Evolutionary conservation across 768 basidiomycete species (phyloP), one percentile per base, ranked within the genome.

Genomic region (Tulasnella sp.): DNA sequence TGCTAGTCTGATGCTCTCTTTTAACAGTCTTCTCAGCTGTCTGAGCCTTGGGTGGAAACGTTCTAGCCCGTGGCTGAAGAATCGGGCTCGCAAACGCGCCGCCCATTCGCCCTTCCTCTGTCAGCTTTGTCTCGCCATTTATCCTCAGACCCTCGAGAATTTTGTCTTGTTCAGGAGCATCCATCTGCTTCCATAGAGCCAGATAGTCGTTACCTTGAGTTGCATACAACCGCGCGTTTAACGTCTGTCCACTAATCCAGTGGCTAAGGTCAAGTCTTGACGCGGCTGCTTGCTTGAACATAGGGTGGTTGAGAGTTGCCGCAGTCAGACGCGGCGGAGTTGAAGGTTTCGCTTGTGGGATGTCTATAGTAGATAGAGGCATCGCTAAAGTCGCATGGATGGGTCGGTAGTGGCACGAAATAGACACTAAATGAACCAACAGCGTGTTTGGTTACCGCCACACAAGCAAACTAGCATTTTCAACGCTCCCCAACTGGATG

Each of bases 61-160:
- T 34, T 64, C 63, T 44, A 65, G 49, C 67, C 27, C 82, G 76
- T 31, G 82, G 73, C 62, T 75, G 78, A 38, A 83, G 71, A 30
- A 82, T 68, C 17, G 82, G 82, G 9, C 80, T 83, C 41, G 71
- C 75, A 62, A 82, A 78, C 3, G 74, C 75, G 15, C 53, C 31
- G n/a, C 34, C 34, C 5, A 15, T 15, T 38, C 15, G 34, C 7
- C 15, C 15, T 15, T 5, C 5, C 46, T 5, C n/a, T 48, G 46
- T 7, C 27, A n/a, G 7, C 19, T 29, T 48, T 21, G 21, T n/a
- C n/a, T n/a, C n/a, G n/a, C n/a, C n/a, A n/a, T n/a, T n/a, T n/a
- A n/a, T n/a, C n/a, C n/a, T n/a, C n/a, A n/a, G n/a, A n/a, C n/a
- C n/a, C n/a, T n/a, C n/a, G n/a, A n/a, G 46, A n/a, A n/a, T 48